phyloP scores from a whole-genome alignment of 2,329 filamentous ascomycete species.

The Ascocoryne sarcoides region DNA sequence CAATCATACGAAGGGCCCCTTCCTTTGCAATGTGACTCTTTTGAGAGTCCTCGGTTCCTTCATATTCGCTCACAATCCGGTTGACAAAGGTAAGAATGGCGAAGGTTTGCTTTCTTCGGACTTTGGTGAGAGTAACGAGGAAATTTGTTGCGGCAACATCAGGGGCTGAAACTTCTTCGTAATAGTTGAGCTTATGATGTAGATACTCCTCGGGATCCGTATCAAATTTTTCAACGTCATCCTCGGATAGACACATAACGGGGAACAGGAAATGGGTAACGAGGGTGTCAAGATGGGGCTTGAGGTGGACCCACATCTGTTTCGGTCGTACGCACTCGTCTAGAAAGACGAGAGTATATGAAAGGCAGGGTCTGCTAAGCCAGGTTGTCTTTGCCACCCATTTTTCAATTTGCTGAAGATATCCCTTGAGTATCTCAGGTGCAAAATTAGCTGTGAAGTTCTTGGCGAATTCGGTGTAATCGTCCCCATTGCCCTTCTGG shows the following conservation, averaged over 20 bases:
- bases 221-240: conserved; percentile 89
- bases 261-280: conserved; percentile 95
- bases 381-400: conserved; percentile 93
- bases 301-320: conserved; percentile 90
- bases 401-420: conserved; percentile 89
- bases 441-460: conserved; percentile 86
- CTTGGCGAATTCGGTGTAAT: conserved; percentile 77
- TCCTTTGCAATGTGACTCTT: conserved; percentile 96
- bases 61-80: conserved; percentile 87
- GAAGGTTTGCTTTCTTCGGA: conserved; percentile 90
- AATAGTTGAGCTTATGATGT: conserved; percentile 94
- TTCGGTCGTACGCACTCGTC: conserved; percentile 97
- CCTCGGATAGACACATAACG: conserved; percentile 81
- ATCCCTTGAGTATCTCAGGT: conserved; percentile 91
- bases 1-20: conserved; percentile 93
- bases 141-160: conserved; percentile 97
- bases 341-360: conserved; percentile 87
- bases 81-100: conserved; percentile 94
- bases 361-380: conserved; percentile 89
- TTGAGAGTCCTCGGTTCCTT: conserved; percentile 71
- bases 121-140: conserved; percentile 87
- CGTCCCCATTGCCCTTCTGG: conserved; percentile 63
- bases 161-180: conserved; percentile 90
- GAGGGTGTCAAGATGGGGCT: conserved; percentile 85
- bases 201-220: conserved; percentile 94